Evolutionary conservation across 306 rosid species (phyloP), one percentile per base, ranked within the genome.

Genomic region (Trifolium pratense): DNA sequence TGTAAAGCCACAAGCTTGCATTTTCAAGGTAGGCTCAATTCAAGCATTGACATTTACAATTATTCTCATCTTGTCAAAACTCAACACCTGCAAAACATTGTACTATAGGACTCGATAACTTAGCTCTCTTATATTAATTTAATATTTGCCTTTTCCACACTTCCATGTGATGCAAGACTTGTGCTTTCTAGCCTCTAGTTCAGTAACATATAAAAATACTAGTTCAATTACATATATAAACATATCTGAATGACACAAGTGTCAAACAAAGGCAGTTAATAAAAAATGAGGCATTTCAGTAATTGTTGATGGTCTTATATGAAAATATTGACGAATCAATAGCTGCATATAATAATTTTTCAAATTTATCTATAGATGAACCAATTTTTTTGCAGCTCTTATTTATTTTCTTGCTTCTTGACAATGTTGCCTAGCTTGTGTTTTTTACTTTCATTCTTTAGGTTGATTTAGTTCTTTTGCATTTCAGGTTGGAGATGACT

Each of bases 401-500:
- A 13, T 62, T 61, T 78, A 69, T 66, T 79, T 66, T 79, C 23
- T 23, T 51, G 23, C 36, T 31, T 63, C 36, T 31, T 63, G 29
- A 66, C 77, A 57, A 60, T n/a, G 29, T 15, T 76, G 80, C 62
- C 45, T 18, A 46, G 62, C 43, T 42, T 39, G 21, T 37, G 5
- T 32, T 58, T 68, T 39, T 15, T 9, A 18, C 55, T 70, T 53
- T 72, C 17, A 3, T 46, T 73, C 81, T 64, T 70, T 73, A 70
- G 73, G 63, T 78, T 86, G 57, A 84, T 71, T 23, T 14, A 57
- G 68, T 68, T 77, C 57, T 81, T 37, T 81, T 80, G 6, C 46
- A 12, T 83, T 81, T 25, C 68, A 91, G 99, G 97, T 91, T 73
- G 99, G 99, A 87, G 99, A 94, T 82, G 99, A 94, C 85, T 94